phyloP scores from a whole-genome alignment of 176 grass and related monocot genomes.

The Musa beccarii region DNA sequence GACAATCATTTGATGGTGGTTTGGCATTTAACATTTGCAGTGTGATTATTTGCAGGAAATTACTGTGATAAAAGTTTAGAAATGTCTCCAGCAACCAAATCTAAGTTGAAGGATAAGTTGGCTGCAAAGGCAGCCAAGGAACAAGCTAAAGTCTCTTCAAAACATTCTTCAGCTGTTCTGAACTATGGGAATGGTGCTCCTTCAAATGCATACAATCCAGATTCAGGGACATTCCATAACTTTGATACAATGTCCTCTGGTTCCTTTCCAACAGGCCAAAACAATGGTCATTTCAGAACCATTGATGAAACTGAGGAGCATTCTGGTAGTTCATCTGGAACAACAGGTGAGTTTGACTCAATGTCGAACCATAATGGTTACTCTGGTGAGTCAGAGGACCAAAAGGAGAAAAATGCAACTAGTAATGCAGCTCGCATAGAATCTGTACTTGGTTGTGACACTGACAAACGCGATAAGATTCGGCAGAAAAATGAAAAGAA shows the following conservation, averaged over 20 bases:
- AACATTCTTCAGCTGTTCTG: slow-evolving; percentile 28
- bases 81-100: slow-evolving; percentile 94
- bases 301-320: slow-evolving; percentile 84
- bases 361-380: slow-evolving; percentile 84
- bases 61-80: not conserved
- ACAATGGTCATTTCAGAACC: slow-evolving; percentile 45
- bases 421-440: slow-evolving; percentile 32
- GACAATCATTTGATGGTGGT: not conserved
- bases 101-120: slow-evolving; percentile 67
- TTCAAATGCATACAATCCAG: slow-evolving; percentile 63
- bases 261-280: slow-evolving; percentile 40
- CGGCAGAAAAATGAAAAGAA: slow-evolving; percentile 99
- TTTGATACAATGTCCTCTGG: slow-evolving; percentile 42
- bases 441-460: slow-evolving; percentile 67
- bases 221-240: slow-evolving; percentile 79
- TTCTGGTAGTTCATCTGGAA: slow-evolving; percentile 74
- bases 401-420: slow-evolving; percentile 54
- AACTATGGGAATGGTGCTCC: slow-evolving; percentile 37
- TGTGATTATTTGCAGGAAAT: slow-evolving; percentile 1
- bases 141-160: slow-evolving; percentile 51
- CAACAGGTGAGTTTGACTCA: slow-evolving; percentile 68
- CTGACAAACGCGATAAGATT: slow-evolving; percentile 95
- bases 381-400: slow-evolving; percentile 82
- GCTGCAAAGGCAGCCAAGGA: slow-evolving; percentile 55
- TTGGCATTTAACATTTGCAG: slow-evolving; percentile 22